Evolutionary conservation across 78 protist genomes (phyloP).

Genomic region (Emiliania huxleyi): DNA sequence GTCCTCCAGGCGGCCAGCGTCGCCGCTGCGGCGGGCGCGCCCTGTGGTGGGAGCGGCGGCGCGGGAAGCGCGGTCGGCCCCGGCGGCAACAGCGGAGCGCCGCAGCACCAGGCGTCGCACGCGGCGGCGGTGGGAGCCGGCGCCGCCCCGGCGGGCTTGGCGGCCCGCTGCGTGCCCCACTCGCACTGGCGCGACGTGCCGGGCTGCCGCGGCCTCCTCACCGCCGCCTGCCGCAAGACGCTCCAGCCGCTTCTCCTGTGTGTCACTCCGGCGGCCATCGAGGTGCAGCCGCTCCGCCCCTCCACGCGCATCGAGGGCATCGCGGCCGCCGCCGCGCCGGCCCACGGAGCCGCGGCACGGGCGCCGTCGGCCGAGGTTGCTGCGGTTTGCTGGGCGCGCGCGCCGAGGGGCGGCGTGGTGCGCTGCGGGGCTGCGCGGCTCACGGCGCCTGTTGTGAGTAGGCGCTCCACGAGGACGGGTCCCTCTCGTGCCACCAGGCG

Average conservation of each 20-base stretch:
- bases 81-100: too few relatives aligned
- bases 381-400: not conserved
- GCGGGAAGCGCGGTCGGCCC: too few relatives aligned
- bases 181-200: constrained; percentile 15
- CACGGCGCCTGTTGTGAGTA: too few relatives aligned
- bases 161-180: not conserved
- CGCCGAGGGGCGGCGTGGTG: too few relatives aligned
- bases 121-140: not conserved
- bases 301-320: not conserved
- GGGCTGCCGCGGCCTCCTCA: not conserved
- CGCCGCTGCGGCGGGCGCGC: too few relatives aligned
- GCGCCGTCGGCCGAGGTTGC: not conserved
- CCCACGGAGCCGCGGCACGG: not conserved
- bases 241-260: not conserved
- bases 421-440: too few relatives aligned
- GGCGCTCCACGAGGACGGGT: not conserved
- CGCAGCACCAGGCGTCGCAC: too few relatives aligned
- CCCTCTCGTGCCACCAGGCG: not conserved
- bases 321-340: not conserved
- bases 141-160: not conserved
- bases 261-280: not conserved
- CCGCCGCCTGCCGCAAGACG: constrained; percentile 3
- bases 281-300: not conserved
- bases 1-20: too few relatives aligned
- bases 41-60: too few relatives aligned